Evolutionary conservation across 2,329 filamentous ascomycete species (phyloP).

Genomic region (Fusarium sp.): DNA sequence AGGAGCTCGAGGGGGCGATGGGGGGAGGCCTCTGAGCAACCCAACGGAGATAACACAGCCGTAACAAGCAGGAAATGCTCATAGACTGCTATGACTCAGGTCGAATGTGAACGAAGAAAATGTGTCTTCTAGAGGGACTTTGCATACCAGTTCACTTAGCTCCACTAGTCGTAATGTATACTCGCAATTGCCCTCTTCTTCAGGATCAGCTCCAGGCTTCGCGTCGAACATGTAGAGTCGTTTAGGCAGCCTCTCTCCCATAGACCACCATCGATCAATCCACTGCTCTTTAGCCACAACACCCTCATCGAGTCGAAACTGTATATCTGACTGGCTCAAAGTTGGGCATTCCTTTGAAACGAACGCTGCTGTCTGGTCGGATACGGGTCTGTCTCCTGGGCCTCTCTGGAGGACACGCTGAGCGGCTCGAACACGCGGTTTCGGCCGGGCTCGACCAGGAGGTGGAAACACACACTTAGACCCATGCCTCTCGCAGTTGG

Average conservation of each 20-base stretch:
- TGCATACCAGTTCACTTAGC: slow-evolving; percentile 14
- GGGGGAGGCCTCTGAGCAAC: too few species aligned
- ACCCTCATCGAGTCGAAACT: slow-evolving; percentile 1
- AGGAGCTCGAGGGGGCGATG: too few species aligned
- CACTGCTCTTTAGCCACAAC: slow-evolving; percentile 18
- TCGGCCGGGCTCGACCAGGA: slow-evolving; percentile 19
- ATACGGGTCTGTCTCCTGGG: not conserved
- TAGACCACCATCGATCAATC: slow-evolving; percentile 20
- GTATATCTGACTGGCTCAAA: not conserved
- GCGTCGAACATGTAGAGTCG: slow-evolving; percentile 10
- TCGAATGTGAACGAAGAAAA: not conserved
- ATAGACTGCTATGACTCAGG: not conserved
- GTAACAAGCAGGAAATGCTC: not conserved
- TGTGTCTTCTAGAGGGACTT: not conserved
- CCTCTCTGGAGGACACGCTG: slow-evolving; percentile 1
- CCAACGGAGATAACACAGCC: too few species aligned
- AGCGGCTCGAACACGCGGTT: slow-evolving; percentile 4
- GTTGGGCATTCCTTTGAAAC: not conserved
- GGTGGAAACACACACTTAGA: slow-evolving; percentile 17
- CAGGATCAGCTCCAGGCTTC: not conserved
- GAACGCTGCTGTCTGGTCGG: slow-evolving; percentile 4
- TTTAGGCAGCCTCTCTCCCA: slow-evolving; percentile 16
- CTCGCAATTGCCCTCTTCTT: slow-evolving; percentile 8
- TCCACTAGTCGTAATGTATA: slow-evolving; percentile 9
- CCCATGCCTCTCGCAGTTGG: slow-evolving; percentile 17